These are phyloP conservation scores for Mycena galericulata DNA, from an alignment of 768 basidiomycete species.

Conservation along the genomic window DNA sequence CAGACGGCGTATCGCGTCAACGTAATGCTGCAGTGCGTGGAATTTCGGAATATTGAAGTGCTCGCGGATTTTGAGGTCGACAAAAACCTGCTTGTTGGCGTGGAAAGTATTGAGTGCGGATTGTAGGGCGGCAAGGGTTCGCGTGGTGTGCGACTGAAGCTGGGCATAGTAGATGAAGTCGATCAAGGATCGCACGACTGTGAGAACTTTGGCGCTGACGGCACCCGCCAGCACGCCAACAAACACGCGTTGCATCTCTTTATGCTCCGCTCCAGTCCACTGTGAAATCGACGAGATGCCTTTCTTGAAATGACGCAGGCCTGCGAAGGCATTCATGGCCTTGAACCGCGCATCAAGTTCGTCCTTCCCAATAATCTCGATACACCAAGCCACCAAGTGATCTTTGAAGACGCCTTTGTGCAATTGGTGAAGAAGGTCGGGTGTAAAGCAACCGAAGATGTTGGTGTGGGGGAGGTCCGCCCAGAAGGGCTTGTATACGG, in stretches of 20 bases:
- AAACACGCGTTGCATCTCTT: slow-evolving; percentile 28
- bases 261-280: too few relatives aligned
- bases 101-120: too few relatives aligned
- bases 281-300: too few relatives aligned
- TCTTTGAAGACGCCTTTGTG: slow-evolving; percentile 55
- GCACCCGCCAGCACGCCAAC: slow-evolving; percentile 35
- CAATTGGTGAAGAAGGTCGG: slow-evolving; percentile 50
- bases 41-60: too few relatives aligned
- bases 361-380: slow-evolving; percentile 25
- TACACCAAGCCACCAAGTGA: slow-evolving; percentile 47
- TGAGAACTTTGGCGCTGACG: slow-evolving; percentile 15
- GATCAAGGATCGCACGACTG: slow-evolving; percentile 31
- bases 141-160: slow-evolving; percentile 30
- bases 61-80: too few relatives aligned
- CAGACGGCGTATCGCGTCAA: too few relatives aligned
- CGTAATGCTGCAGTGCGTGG: too few relatives aligned
- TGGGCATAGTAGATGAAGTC: slow-evolving; percentile 42
- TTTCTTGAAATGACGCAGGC: too few relatives aligned
- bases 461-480: slow-evolving; percentile 44
- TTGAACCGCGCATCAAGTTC: slow-evolving; percentile 47
- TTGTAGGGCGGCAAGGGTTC: background rate
- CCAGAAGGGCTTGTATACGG: slow-evolving; percentile 44
- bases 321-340: slow-evolving; percentile 35
- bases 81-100: too few relatives aligned
- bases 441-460: slow-evolving; percentile 40